Conservation (phyloP, 306 rosid species). For the Parietaria judaica region DNA sequence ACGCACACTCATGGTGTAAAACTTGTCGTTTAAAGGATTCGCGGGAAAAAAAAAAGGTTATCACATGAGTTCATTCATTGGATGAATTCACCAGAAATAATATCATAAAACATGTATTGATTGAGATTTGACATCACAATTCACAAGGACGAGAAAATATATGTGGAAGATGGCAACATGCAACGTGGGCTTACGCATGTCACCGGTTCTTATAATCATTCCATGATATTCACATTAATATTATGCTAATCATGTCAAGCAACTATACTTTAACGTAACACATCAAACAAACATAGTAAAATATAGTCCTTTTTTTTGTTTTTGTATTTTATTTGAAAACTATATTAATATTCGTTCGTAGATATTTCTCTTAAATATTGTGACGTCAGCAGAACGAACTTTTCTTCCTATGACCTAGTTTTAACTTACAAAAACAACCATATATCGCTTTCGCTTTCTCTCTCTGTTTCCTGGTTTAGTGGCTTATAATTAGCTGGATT, state of each 20-base stretch:
- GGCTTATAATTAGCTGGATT: background rate
- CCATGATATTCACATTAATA: background rate
- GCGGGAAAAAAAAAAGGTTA: background rate
- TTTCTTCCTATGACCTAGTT: no score
- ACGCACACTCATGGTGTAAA: no score
- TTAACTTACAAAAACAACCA: background rate
- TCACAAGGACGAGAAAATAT: background rate
- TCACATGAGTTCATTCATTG: background rate
- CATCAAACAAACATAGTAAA: background rate
- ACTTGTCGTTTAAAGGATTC: no score
- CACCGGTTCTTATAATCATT: background rate
- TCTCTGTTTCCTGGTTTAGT: slow-evolving; percentile 3
- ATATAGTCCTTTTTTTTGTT: no score
- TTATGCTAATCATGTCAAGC: background rate
- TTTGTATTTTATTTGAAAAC: no score
- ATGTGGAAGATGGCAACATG: background rate
- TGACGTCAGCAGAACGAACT: no score
- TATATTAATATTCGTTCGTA: no score
- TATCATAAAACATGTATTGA: background rate
- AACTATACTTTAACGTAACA: background rate
- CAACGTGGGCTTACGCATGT: slow-evolving; percentile 6
- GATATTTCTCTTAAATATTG: no score
- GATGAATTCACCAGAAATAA: background rate
- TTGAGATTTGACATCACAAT: slow-evolving; percentile 6
- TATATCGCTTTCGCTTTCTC: background rate